Evolutionary conservation across 2,329 filamentous ascomycete genomes (phyloP).

Genomic region (Neofusicoccum sp.): DNA sequence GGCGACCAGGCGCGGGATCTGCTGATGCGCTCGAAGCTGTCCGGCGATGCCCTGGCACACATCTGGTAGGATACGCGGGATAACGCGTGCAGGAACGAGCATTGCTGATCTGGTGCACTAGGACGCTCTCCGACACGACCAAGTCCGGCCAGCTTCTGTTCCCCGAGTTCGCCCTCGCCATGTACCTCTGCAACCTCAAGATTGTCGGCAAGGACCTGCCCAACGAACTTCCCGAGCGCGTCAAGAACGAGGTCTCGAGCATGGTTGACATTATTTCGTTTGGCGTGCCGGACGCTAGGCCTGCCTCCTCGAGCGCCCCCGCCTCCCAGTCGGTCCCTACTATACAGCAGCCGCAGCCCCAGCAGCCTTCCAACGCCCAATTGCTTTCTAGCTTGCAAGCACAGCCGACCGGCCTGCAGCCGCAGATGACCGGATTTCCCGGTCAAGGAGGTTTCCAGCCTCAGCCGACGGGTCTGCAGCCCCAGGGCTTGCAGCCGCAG

Average conservation of each 20-base stretch:
- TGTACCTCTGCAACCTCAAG: conserved; percentile 97
- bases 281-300: conserved; percentile 70
- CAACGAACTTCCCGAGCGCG: conserved; percentile 70
- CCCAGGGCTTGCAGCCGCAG: conserved; percentile 65
- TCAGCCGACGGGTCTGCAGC: conserved; percentile 52
- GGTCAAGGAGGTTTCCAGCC: conserved; percentile 40
- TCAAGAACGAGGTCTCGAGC: conserved; percentile 96
- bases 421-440: conserved; percentile 45
- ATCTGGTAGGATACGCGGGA: conserved; percentile 67
- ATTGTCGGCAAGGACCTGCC: conserved; percentile 84
- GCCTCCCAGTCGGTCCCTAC: conserved; percentile 47
- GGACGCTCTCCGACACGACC: conserved; percentile 91
- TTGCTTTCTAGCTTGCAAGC: conserved; percentile 58
- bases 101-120: conserved; percentile 38
- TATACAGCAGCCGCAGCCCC: conserved; percentile 53
- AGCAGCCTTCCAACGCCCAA: conserved; percentile 67
- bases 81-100: not conserved
- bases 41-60: conserved; percentile 82
- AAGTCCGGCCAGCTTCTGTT: conserved; percentile 95
- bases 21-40: conserved; percentile 80
- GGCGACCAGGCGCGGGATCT: conserved; percentile 90
- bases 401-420: conserved; percentile 44
- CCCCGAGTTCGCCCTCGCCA: conserved; percentile 93
- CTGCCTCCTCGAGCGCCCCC: conserved; percentile 35
- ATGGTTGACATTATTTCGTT: conserved; percentile 99